Conservation (phyloP, 441 rosid species). For the Pelargonium australe region DNA sequence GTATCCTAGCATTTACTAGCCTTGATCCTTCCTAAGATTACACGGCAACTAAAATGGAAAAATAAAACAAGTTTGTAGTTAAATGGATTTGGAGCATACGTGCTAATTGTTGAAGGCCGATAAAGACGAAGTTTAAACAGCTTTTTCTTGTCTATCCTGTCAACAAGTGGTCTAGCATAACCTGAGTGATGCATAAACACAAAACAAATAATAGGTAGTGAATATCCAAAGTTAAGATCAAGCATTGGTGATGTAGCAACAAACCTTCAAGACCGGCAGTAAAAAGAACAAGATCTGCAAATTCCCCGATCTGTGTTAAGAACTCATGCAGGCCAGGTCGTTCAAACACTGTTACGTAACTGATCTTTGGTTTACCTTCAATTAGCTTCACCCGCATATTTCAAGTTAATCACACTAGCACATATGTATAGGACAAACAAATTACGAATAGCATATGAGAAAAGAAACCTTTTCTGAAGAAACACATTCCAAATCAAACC, state of each 20-base stretch:
- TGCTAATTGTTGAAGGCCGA: constrained; percentile 36
- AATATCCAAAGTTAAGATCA: neutral
- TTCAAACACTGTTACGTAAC: constrained; percentile 33
- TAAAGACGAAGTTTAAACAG: constrained; percentile 27
- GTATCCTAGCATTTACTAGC: too few relatives aligned
- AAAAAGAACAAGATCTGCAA: constrained; percentile 30
- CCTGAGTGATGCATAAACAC: constrained; percentile 13
- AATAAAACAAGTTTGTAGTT: too few relatives aligned
- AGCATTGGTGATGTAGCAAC: constrained; percentile 1
- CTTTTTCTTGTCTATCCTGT: constrained; percentile 30
- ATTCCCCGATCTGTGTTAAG: constrained; percentile 26
- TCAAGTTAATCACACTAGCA: constrained; percentile 4
- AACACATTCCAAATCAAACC: constrained; percentile 35
- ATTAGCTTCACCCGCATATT: constrained; percentile 21
- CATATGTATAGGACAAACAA: too few relatives aligned
- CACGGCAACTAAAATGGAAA: too few relatives aligned
- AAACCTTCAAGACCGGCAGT: constrained; percentile 39
- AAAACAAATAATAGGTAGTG: neutral
- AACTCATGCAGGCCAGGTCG: constrained; percentile 36
- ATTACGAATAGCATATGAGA: too few relatives aligned
- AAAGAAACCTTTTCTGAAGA: constrained; percentile 29
- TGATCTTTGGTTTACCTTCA: constrained; percentile 31
- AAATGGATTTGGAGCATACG: constrained; percentile 16
- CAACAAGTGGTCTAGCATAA: constrained; percentile 36
- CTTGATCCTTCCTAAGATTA: too few relatives aligned